These are phyloP conservation scores for Trametes cubensis DNA, from an alignment of 768 basidiomycete species.

Conservation along the genomic window DNA sequence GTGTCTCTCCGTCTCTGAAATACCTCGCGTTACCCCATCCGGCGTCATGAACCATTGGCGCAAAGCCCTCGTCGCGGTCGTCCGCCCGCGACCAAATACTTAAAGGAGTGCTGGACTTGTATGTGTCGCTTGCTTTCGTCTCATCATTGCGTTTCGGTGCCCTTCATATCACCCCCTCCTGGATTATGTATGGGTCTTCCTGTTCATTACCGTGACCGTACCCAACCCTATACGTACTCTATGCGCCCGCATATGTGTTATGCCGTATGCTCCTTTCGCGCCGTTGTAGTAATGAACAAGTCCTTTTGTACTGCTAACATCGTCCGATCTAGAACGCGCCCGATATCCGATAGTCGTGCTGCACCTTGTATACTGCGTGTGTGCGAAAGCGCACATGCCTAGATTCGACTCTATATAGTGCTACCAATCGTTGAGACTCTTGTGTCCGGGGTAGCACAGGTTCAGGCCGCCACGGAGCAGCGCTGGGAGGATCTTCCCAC, in stretches of 20 bases:
- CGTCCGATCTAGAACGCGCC: not conserved
- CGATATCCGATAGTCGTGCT: too few relatives aligned
- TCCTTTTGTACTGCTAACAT: slow-evolving; percentile 6
- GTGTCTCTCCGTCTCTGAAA: not conserved
- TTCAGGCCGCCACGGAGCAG: slow-evolving; percentile 88
- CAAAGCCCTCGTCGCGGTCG: not conserved
- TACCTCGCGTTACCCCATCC: not conserved
- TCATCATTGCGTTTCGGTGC: not conserved
- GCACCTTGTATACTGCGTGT: too few relatives aligned
- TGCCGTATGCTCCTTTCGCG: slow-evolving; percentile 7
- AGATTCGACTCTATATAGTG: not conserved
- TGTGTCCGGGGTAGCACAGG: slow-evolving; percentile 68
- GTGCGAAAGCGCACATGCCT: not conserved
- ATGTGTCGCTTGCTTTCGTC: not conserved
- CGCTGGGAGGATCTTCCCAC: slow-evolving; percentile 81
- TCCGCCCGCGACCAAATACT: too few relatives aligned
- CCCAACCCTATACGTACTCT: not conserved
- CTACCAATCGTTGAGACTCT: slow-evolving; percentile 74
- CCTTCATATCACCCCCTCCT: not conserved
- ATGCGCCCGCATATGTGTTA: not conserved
- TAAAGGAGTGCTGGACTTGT: not conserved
- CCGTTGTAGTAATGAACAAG: slow-evolving; percentile 21
- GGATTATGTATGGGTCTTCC: slow-evolving; percentile 1
- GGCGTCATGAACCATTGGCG: not conserved
- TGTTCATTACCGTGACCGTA: not conserved